Conservation (phyloP, 176 grass and related monocot species). For the Aegilops longissima region DNA sequence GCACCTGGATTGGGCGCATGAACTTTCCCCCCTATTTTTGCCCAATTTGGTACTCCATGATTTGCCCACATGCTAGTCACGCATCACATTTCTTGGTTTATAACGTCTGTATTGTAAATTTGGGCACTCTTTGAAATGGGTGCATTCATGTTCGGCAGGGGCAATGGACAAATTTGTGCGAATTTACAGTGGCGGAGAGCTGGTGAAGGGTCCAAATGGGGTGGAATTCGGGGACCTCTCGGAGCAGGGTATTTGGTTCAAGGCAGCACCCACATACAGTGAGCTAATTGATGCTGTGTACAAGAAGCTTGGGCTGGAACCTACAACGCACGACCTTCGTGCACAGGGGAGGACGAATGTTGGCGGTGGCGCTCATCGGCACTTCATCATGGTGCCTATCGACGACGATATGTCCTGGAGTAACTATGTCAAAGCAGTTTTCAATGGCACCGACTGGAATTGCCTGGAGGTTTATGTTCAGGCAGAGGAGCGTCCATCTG, state of each 20-base stretch:
- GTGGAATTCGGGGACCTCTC: constrained; percentile 30
- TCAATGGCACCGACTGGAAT: constrained; percentile 44
- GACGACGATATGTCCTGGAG: constrained; percentile 23
- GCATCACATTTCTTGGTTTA: neutral
- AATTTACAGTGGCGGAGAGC: constrained; percentile 29
- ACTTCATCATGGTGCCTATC: constrained; percentile 37
- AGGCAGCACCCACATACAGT: constrained; percentile 14
- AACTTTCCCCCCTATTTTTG: neutral
- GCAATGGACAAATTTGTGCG: constrained; percentile 40
- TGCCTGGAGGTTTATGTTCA: constrained; percentile 44
- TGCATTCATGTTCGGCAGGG: constrained; percentile 4
- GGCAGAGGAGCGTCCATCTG: neutral
- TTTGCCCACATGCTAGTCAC: neutral
- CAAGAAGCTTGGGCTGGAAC: constrained; percentile 28
- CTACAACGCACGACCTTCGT: neutral
- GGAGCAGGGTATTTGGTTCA: constrained; percentile 32
- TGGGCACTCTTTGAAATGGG: neutral
- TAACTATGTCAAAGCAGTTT: constrained; percentile 52
- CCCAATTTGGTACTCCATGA: neutral
- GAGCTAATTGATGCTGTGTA: constrained; percentile 26
- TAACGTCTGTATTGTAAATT: neutral
- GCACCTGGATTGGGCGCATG: neutral
- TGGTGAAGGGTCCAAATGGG: constrained; percentile 31
- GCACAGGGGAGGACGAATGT: constrained; percentile 29
- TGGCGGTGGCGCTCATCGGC: constrained; percentile 37